Conservation (phyloP, 306 rosid genomes). For the Malus sieversii region DNA sequence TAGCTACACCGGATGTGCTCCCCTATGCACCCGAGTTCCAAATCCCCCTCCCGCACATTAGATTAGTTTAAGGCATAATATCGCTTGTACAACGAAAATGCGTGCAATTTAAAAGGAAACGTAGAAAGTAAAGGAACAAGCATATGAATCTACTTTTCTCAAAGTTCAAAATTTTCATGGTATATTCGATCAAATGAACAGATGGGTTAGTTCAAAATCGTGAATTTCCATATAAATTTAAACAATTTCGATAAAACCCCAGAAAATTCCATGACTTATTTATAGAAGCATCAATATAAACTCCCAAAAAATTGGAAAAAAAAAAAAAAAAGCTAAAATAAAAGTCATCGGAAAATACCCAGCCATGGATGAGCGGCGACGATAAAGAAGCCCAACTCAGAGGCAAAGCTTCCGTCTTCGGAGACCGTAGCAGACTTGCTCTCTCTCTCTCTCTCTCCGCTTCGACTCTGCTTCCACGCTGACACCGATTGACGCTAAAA, state of each 20-base stretch:
- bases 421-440: background rate
- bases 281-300: background rate
- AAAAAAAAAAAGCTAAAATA: background rate
- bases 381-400: slow-evolving; percentile 1
- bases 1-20: background rate
- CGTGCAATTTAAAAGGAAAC: background rate
- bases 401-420: background rate
- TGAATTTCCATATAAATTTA: background rate
- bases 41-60: background rate
- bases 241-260: background rate
- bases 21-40: background rate
- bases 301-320: background rate
- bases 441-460: background rate
- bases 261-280: background rate
- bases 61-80: no score
- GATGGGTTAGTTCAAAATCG: background rate
- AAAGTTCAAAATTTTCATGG: background rate
- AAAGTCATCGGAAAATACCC: slow-evolving; percentile 34
- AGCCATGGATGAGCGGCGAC: slow-evolving; percentile 34
- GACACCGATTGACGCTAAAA: background rate
- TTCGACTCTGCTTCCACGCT: background rate
- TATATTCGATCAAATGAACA: background rate
- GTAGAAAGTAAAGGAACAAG: background rate
- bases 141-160: background rate
- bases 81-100: background rate